Conservation (phyloP, 768 basidiomycete genomes). For the Mycena rosella region DNA sequence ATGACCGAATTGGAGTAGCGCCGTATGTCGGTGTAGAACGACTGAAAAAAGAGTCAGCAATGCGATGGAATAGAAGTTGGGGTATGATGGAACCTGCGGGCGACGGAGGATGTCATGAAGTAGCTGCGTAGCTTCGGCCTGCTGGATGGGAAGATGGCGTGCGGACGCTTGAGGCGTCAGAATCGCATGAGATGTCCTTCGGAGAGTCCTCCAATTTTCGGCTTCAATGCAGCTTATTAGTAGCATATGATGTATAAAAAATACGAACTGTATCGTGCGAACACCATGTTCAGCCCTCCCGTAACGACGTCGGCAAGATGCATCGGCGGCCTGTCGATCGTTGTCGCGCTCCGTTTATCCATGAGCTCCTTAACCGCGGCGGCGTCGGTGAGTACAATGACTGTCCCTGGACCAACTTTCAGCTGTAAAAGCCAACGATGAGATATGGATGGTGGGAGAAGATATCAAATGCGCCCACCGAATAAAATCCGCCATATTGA, state of each 20-base stretch:
- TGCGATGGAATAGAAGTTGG: too few relatives aligned
- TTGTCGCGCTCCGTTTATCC: conserved; percentile 42
- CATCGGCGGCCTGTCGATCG: conserved; percentile 42
- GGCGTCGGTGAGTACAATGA: conserved; percentile 41
- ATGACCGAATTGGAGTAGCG: too few relatives aligned
- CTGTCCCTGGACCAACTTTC: conserved; percentile 40
- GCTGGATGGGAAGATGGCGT: conserved; percentile 38
- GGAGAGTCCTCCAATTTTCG: conserved; percentile 29
- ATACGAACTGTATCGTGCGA: conserved; percentile 34
- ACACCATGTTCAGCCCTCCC: conserved; percentile 34
- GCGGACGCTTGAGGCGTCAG: conserved; percentile 39
- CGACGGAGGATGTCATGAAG: too few relatives aligned
- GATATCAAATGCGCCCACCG: conserved; percentile 18
- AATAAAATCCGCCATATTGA: conserved; percentile 45
- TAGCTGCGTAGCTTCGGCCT: too few relatives aligned
- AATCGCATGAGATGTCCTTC: conserved; percentile 34
- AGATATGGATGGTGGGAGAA: not conserved
- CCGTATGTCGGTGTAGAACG: conserved; percentile 48
- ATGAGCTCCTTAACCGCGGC: conserved; percentile 43
- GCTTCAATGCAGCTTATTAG: not conserved
- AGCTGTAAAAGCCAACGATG: not conserved
- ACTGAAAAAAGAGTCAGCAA: conserved; percentile 33
- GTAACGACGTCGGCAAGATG: conserved; percentile 38
- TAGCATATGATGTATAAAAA: not conserved
- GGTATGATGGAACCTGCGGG: too few relatives aligned